Evolutionary conservation across 176 grass and related monocot species (phyloP).

Genomic region (Zizania latifolia): DNA sequence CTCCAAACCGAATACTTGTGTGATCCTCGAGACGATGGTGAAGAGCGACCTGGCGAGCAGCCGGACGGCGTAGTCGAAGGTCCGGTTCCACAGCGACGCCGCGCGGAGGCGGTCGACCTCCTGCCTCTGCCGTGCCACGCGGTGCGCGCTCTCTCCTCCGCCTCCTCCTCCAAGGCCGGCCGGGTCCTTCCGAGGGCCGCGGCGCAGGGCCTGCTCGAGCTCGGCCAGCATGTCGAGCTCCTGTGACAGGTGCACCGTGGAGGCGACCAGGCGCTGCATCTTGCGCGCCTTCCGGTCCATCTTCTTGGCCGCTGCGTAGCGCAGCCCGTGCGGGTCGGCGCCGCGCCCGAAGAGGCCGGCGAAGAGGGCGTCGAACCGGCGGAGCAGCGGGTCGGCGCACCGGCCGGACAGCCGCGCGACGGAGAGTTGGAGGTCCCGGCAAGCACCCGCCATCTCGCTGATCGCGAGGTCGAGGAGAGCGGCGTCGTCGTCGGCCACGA

Average conservation of each 20-base stretch:
- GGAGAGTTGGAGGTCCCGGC: slow-evolving; percentile 25
- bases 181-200: slow-evolving; percentile 11
- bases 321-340: slow-evolving; percentile 43
- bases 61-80: slow-evolving; percentile 60
- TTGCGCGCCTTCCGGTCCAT: slow-evolving; percentile 79
- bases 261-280: slow-evolving; percentile 61
- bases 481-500: slow-evolving; percentile 55
- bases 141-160: slow-evolving; percentile 26
- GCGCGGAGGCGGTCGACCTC: slow-evolving; percentile 60
- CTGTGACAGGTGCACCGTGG: slow-evolving; percentile 44
- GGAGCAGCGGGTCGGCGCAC: slow-evolving; percentile 55
- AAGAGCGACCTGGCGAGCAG: slow-evolving; percentile 78
- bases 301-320: slow-evolving; percentile 44
- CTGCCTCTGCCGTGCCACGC: slow-evolving; percentile 53
- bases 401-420: slow-evolving; percentile 30
- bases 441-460: slow-evolving; percentile 40
- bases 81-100: slow-evolving; percentile 56
- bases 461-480: slow-evolving; percentile 47
- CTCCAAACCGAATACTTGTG: slow-evolving; percentile 43
- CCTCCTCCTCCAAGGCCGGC: no score
- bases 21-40: slow-evolving; percentile 55
- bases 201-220: slow-evolving; percentile 53
- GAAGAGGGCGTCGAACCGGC: slow-evolving; percentile 47
- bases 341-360: slow-evolving; percentile 31
- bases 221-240: slow-evolving; percentile 75